Base-by-base conservation (phyloP, 228 moss, liverwort and hornwort species). In the Sphagnum magellanicum region DNA sequence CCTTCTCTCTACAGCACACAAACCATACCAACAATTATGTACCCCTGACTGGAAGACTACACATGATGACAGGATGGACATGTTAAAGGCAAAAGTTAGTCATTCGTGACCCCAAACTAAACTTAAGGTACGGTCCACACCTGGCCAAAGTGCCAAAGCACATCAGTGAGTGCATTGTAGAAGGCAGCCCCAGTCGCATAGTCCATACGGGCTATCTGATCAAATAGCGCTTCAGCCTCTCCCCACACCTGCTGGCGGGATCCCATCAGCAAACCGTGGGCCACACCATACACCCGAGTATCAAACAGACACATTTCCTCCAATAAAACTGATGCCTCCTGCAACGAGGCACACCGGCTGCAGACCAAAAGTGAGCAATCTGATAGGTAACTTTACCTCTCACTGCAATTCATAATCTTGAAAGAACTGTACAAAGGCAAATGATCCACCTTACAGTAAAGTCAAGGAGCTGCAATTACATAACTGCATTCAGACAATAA, bases 101-200 rank as follows among this genome's bases (percentile, higher is more conserved):
- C 9, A 55, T 55, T 55, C 12, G 1, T 55, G 8, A 12, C 4
- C 8, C 55, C 55, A 55, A 12, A 55, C 55, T 55, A 12, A 55
- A 55, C 55, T 8, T 51, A 53, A 48, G 50, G 62, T 64, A 5
- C 16, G 5, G 5, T n/a, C 10, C 70, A 17, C 51, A 94, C 94
- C 95, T 95, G 93, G 61, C 96, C 96, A 64, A 97, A 97, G 74
- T 97, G 93, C 96, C 96, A 97, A n/a, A 97, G 71, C 48, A 97
- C 96, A 71, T 97, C 96, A 52, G 93, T 97, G 5, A 97, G 77
- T 11, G 96, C 96, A 59, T 97, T 97, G 75, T 97, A 97, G 61
- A 97, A 97, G 16, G 96, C 96, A 48, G 91, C 96, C 32, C 89
- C 96, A 47, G 96, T 97, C 6, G 93, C 91, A 48, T 91, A 93